phyloP scores from a whole-genome alignment of 257 asterid species.

The Przewalskia tangutica region DNA sequence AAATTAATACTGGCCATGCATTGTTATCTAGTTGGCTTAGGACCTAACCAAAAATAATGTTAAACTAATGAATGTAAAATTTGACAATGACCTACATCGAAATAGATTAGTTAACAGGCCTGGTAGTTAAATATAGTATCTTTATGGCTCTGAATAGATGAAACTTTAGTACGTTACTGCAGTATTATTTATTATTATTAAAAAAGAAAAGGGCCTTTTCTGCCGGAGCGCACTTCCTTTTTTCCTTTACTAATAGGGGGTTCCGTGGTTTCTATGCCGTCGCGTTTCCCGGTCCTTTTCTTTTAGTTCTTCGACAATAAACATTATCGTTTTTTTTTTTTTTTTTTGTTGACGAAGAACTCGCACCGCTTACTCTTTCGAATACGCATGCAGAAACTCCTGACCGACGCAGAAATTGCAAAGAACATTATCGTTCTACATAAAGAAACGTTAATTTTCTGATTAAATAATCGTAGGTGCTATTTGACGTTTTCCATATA shows the following conservation, averaged over 20 bases:
- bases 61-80: constrained; percentile 8
- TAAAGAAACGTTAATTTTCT: not conserved
- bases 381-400: too few relatives aligned
- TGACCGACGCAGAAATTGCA: too few relatives aligned
- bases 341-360: too few relatives aligned
- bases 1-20: constrained; percentile 14
- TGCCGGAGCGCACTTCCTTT: too few relatives aligned
- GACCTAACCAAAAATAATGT: not conserved
- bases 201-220: too few relatives aligned
- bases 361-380: too few relatives aligned
- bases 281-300: too few relatives aligned
- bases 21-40: constrained; percentile 3
- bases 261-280: too few relatives aligned
- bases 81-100: constrained; percentile 7
- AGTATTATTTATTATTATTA: too few relatives aligned
- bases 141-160: constrained; percentile 28
- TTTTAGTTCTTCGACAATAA: too few relatives aligned
- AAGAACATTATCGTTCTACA: constrained; percentile 11
- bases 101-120: not conserved
- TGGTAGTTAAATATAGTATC: constrained; percentile 7
- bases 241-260: too few relatives aligned
- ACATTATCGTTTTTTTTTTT: too few relatives aligned
- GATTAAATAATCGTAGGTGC: not conserved
- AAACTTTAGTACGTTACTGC: constrained; percentile 20
- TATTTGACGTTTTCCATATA: not conserved